Evolutionary conservation across 345 rosid genomes (phyloP).

Genomic region (Nephelium lappaceum): DNA sequence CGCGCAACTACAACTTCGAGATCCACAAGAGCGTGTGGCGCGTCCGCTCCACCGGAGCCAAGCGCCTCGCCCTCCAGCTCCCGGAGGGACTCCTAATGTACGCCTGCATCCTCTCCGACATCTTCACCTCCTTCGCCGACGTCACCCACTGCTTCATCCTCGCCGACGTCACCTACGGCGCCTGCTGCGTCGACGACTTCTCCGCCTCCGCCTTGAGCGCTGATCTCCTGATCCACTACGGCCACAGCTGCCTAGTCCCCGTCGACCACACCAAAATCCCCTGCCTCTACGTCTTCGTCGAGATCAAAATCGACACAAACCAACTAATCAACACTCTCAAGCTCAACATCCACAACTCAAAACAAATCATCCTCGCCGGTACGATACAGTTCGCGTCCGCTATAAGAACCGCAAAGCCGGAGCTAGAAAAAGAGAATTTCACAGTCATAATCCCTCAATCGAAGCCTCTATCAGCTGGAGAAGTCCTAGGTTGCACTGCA

Average conservation of each 20-base stretch:
- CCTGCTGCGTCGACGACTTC: slow-evolving; percentile 90
- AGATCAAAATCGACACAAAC: slow-evolving; percentile 68
- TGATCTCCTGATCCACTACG: slow-evolving; percentile 85
- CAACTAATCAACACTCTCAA: slow-evolving; percentile 54
- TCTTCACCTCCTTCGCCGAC: slow-evolving; percentile 69
- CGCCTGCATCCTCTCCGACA: slow-evolving; percentile 82
- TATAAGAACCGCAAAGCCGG: slow-evolving; percentile 78
- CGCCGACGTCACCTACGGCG: slow-evolving; percentile 92
- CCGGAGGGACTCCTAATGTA: slow-evolving; percentile 94
- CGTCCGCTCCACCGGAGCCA: slow-evolving; percentile 55
- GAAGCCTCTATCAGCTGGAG: slow-evolving; percentile 84
- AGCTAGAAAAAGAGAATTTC: slow-evolving; percentile 68
- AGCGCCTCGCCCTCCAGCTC: slow-evolving; percentile 82
- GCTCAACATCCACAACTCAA: slow-evolving; percentile 42
- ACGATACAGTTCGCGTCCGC: slow-evolving; percentile 90
- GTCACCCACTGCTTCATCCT: slow-evolving; percentile 76
- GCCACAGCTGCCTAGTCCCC: slow-evolving; percentile 92
- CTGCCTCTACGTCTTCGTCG: slow-evolving; percentile 90
- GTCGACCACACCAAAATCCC: slow-evolving; percentile 76
- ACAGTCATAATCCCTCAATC: slow-evolving; percentile 84
- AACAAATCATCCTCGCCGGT: slow-evolving; percentile 64
- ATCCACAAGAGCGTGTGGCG: slow-evolving; percentile 89
- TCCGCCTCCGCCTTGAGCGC: slow-evolving; percentile 75
- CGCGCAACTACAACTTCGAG: slow-evolving; percentile 82
- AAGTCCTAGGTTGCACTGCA: slow-evolving; percentile 90